Evolutionary conservation across 768 basidiomycete genomes (phyloP), one percentile per base, ranked within the genome.

Genomic region (Lactifluus volemus): DNA sequence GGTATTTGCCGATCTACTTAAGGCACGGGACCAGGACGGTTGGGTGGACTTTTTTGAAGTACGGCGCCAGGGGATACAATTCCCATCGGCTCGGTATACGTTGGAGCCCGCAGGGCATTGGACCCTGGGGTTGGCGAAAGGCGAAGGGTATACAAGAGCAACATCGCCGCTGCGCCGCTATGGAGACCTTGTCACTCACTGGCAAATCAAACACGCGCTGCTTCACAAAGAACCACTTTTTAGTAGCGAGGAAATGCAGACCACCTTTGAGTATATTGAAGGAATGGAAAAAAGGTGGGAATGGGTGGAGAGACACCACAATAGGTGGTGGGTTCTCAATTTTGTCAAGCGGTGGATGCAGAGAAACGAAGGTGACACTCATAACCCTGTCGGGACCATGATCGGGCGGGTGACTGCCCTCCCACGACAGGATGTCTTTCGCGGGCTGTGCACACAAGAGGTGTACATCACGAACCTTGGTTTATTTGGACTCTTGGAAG

Each of bases 141-240:
- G 82, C 45, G 87, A 88, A 64, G 95, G 95, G 4, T 99, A 99
- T 70, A 73, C 79, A 17, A 82, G 89, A 21, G 84, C 81, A 9
- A 98, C 97, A 9, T 92, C 88, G 5, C 97, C 97, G 0, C 74
- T 99, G 48, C 81, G 97, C 45, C 84, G 97, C 48, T 97, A 84
- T 71, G 73, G 74, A 39, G 97, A 99, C 72, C 71, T 97, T 58
- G 71, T 94, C 12, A 74, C 76, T 10, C 97, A 98, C 73, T 99
- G 94, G 92, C 95, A 98, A 71, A 83, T 99, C 73, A 95, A 97
- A 69, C 76, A 85, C 53, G 81, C 81, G 5, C 72, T 98, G 11
- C 73, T 88, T 7, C 73, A 70, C 12, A 67, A 63, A 7, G 49
- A 70, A 2, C 74, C 78, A 4, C 70, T 77, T 4, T 85, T 88